Conservation (phyloP, 129 eudicot species). For the Helichrysum umbraculigerum region DNA sequence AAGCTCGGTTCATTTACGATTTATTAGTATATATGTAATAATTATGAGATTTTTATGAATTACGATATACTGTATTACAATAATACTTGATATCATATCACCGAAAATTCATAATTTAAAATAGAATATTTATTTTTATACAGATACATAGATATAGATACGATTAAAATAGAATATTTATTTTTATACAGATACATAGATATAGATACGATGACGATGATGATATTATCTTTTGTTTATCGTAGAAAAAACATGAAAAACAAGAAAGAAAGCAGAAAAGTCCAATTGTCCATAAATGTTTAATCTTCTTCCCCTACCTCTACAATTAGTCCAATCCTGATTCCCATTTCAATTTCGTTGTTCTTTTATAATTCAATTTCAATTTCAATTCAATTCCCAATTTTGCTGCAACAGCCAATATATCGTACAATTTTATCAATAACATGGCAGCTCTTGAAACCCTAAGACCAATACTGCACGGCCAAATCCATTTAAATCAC, state of each 20-base stretch:
- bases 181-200: no score
- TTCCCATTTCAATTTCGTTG: not conserved
- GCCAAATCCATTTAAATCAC: constrained; percentile 44
- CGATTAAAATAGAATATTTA: no score
- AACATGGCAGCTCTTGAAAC: constrained; percentile 50
- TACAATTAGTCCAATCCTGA: not conserved
- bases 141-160: no score
- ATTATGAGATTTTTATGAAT: no score
- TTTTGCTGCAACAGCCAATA: constrained; percentile 4
- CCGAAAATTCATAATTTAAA: no score
- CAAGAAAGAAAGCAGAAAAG: constrained; percentile 15
- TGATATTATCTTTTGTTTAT: not conserved
- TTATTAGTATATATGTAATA: no score
- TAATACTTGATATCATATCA: no score
- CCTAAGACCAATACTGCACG: constrained; percentile 51
- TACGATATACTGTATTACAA: no score
- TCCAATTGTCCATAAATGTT: constrained; percentile 35
- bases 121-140: no score
- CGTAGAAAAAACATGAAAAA: not conserved
- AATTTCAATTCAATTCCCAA: not conserved
- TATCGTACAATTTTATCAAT: not conserved
- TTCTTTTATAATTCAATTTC: not conserved
- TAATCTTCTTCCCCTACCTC: constrained; percentile 22
- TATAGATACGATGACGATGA: no score
- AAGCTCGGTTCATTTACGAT: no score